Evolutionary conservation across 257 asterid species (phyloP).

Genomic region (Solanum pinnatisectum): DNA sequence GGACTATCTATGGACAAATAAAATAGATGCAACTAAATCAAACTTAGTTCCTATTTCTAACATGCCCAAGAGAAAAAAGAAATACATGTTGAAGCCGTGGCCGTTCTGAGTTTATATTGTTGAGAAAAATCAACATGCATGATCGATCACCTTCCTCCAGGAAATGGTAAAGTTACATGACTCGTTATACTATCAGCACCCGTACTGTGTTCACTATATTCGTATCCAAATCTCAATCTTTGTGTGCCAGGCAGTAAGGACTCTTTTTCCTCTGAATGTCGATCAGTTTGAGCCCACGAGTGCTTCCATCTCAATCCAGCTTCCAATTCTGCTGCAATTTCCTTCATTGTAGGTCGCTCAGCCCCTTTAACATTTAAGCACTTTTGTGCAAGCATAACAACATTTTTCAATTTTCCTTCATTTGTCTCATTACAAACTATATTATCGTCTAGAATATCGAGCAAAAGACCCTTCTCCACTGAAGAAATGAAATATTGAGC

Average conservation of each 20-base stretch:
- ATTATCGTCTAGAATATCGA: too few relatives aligned
- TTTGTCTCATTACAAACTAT: too few relatives aligned
- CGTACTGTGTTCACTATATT: neutral
- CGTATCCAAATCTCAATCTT: neutral
- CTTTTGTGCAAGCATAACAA: conserved; percentile 12
- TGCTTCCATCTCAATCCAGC: conserved; percentile 4
- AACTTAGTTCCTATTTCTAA: too few relatives aligned
- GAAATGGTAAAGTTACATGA: neutral
- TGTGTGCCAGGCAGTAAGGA: neutral
- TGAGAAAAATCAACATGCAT: neutral
- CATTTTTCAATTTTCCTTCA: neutral
- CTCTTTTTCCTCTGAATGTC: neutral
- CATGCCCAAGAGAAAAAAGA: too few relatives aligned
- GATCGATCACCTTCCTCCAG: conserved; percentile 11
- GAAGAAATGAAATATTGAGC: too few relatives aligned
- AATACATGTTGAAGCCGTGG: neutral
- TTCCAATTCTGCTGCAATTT: conserved; percentile 24
- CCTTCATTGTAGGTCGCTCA: conserved; percentile 35
- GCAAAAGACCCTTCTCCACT: too few relatives aligned
- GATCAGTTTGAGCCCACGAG: conserved; percentile 1
- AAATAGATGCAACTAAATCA: too few relatives aligned
- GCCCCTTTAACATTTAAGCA: conserved; percentile 29
- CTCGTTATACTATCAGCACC: conserved; percentile 3
- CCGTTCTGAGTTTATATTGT: neutral
- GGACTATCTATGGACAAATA: too few relatives aligned